Percentiles rank a stretch among this genome's conserved stretches.
These are phyloP conservation scores for Alternaria viburni DNA, from an alignment of 2,329 filamentous ascomycete genomes.

Conservation along the genomic window DNA sequence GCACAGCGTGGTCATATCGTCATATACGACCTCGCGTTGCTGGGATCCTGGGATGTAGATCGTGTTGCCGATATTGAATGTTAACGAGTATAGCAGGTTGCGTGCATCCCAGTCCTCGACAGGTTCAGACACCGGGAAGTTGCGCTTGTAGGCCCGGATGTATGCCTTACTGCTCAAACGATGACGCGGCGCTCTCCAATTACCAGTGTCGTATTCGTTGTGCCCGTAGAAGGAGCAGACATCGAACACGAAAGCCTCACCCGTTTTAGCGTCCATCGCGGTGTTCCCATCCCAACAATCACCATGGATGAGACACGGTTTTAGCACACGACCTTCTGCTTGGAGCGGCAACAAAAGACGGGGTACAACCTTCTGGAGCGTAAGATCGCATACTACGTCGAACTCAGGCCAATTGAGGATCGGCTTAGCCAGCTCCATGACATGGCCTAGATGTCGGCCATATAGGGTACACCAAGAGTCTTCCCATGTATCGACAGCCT, in stretches of 20 bases:
- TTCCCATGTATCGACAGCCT: not conserved
- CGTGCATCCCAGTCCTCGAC: not conserved
- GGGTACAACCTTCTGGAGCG: not conserved
- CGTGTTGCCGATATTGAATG: not conserved
- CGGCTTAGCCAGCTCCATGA: not conserved
- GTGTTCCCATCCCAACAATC: not conserved
- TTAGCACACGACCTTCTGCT: not conserved
- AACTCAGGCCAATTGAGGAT: not conserved
- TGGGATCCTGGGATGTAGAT: not conserved
- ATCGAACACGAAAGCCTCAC: not conserved
- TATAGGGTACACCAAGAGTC: not conserved
- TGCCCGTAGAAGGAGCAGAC: not conserved
- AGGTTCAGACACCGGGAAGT: not conserved
- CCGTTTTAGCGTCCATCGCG: not conserved
- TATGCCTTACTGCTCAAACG: fast-evolving
- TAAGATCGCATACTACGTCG: not conserved
- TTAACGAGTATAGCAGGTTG: not conserved
- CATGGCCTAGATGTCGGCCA: not conserved
- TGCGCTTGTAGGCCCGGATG: not conserved
- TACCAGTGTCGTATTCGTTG: not conserved
- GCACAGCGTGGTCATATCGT: not conserved
- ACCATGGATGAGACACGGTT: not conserved
- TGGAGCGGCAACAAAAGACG: not conserved
- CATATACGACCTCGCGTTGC: not conserved
- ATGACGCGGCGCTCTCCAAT: not conserved